Percentiles rank a stretch among this genome's conserved stretches.
These are phyloP conservation scores for Amylocarpus encephaloides DNA, from an alignment of 2,329 filamentous ascomycete genomes.

Conservation along the genomic window DNA sequence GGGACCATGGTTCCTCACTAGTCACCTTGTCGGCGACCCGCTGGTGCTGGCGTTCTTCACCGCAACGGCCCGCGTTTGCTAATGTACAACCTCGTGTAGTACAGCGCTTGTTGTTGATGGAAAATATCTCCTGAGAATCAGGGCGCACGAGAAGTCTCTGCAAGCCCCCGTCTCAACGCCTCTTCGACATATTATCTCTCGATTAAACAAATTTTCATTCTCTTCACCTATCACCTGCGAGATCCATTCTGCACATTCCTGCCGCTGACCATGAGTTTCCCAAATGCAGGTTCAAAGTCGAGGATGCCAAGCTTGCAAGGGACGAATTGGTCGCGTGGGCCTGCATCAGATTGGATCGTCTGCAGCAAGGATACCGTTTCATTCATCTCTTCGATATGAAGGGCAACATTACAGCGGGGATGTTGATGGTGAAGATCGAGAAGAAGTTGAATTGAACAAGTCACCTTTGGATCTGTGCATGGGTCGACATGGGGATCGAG, in stretches of 20 bases:
- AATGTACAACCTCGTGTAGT: not conserved
- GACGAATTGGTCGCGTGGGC: constrained; percentile 84
- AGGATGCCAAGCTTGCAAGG: constrained; percentile 74
- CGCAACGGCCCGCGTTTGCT: constrained; percentile 9
- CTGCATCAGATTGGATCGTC: constrained; percentile 75
- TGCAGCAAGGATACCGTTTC: constrained; percentile 70
- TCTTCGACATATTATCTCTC: not conserved
- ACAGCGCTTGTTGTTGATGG: not conserved
- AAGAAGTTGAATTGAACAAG: constrained; percentile 38
- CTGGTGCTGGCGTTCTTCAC: not conserved
- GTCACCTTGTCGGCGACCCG: constrained; percentile 1
- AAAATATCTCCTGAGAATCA: constrained; percentile 1
- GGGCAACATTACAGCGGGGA: constrained; percentile 59
- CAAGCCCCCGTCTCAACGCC: not conserved
- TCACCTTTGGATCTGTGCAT: not conserved
- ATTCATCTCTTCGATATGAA: constrained; percentile 67
- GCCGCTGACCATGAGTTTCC: constrained; percentile 3
- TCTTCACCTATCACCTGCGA: constrained; percentile 1
- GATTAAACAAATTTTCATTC: not conserved
- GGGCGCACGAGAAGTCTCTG: not conserved
- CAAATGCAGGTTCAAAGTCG: constrained; percentile 60
- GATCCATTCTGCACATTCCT: constrained; percentile 1
- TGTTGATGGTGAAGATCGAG: constrained; percentile 66
- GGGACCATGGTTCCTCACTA: not conserved
- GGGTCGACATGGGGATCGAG: not conserved